Percentiles rank a stretch among this genome's conserved stretches.
Conservation (phyloP, 1,284 basidiomycete genomes). For the Cystobasidium sp. region DNA sequence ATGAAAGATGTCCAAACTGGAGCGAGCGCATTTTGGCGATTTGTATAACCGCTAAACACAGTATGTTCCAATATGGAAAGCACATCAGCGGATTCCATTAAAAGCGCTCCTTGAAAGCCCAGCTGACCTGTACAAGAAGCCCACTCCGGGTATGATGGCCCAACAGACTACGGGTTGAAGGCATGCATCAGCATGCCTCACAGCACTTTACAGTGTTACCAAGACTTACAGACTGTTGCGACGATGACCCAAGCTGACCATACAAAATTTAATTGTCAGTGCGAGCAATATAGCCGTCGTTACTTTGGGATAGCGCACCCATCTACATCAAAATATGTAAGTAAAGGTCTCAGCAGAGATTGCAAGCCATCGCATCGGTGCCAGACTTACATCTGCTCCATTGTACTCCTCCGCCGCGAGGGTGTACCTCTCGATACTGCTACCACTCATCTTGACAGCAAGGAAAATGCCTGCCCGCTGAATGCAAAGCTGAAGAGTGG, state of each 20-base stretch:
- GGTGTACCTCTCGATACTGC: constrained; percentile 13
- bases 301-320: too few relatives aligned
- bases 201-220: neutral
- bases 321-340: neutral
- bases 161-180: constrained; percentile 15
- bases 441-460: neutral
- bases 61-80: neutral
- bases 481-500: too few relatives aligned
- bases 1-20: constrained; percentile 25
- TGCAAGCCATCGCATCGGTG: neutral
- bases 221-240: constrained; percentile 15
- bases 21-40: constrained; percentile 15
- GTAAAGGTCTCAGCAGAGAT: neutral
- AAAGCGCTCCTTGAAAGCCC: neutral
- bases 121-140: constrained; percentile 3
- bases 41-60: constrained; percentile 16
- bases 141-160: constrained; percentile 31
- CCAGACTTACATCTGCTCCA: constrained; percentile 19
- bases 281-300: neutral
- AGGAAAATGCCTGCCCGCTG: too few relatives aligned
- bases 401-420: constrained; percentile 17
- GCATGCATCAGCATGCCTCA: neutral
- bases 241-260: constrained; percentile 24
- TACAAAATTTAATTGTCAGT: neutral
- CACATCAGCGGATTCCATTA: neutral